Conservation (phyloP, 306 rosid species). For the Acmispon strigosus region DNA sequence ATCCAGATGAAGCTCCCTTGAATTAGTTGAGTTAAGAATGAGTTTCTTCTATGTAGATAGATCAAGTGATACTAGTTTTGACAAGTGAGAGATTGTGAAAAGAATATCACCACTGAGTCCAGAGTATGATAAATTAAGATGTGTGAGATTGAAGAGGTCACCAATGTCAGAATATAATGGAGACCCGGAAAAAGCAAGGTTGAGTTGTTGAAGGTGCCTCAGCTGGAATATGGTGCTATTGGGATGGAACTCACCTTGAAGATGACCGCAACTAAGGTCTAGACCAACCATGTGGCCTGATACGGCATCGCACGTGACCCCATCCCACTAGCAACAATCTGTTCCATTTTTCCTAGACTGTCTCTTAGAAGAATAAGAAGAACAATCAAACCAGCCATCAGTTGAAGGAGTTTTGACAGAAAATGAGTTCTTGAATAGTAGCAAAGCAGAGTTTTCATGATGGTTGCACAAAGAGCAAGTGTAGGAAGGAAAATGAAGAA, state of each 20-base stretch:
- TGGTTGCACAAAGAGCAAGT: background rate
- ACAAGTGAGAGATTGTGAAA: conserved; percentile 8
- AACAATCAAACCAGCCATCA: too few species aligned
- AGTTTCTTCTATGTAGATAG: conserved; percentile 8
- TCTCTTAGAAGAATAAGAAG: background rate
- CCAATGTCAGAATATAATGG: background rate
- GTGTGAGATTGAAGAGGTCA: background rate
- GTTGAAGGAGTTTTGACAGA: background rate
- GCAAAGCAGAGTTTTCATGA: background rate
- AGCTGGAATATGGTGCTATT: conserved; percentile 11
- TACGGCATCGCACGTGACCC: background rate
- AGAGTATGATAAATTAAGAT: background rate
- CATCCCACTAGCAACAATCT: conserved; percentile 18
- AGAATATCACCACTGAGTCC: background rate
- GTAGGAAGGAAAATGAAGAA: background rate
- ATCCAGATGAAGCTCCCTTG: background rate
- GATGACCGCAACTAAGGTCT: background rate
- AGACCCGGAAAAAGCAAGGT: conserved; percentile 4
- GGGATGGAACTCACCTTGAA: background rate
- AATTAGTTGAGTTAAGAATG: background rate
- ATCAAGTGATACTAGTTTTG: conserved; percentile 21
- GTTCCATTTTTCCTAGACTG: background rate
- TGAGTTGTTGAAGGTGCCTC: conserved; percentile 11
- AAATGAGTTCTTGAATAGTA: background rate
- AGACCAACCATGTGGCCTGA: background rate